Evolutionary conservation across 2,329 filamentous ascomycete genomes (phyloP).

Genomic region (Thermothelomyces thermophilus): DNA sequence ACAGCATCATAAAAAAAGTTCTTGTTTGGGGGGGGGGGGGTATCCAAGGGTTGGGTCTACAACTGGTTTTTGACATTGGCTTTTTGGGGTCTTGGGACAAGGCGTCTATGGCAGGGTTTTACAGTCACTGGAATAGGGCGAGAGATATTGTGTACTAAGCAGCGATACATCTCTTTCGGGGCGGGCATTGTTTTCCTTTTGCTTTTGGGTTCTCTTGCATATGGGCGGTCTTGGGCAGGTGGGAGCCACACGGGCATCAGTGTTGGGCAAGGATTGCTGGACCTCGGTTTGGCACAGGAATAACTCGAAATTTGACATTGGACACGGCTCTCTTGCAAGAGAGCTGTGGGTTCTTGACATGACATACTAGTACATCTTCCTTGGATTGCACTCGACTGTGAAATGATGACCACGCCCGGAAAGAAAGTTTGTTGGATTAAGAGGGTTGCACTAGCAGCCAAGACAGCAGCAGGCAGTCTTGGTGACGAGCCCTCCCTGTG

Average conservation of each 20-base stretch:
- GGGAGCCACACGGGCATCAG: slow-evolving; percentile 6
- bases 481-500: too few species aligned
- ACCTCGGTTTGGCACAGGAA: slow-evolving; percentile 4
- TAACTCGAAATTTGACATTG: slow-evolving; percentile 8
- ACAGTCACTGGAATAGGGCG: not conserved
- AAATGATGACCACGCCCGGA: slow-evolving; percentile 16
- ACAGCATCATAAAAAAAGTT: slow-evolving; percentile 28
- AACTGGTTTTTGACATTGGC: slow-evolving; percentile 1
- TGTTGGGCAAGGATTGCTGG: slow-evolving; percentile 15
- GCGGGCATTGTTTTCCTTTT: slow-evolving; percentile 11
- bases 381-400: slow-evolving; percentile 10
- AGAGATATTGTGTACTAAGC: slow-evolving; percentile 13
- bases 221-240: not conserved
- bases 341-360: slow-evolving; percentile 2
- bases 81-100: not conserved
- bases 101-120: slow-evolving; percentile 8
- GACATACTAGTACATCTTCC: too few species aligned
- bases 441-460: slow-evolving; percentile 2
- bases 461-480: not conserved
- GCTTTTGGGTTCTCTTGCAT: slow-evolving; percentile 8
- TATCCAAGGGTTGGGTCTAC: slow-evolving; percentile 11
- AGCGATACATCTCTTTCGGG: slow-evolving; percentile 10
- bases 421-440: slow-evolving; percentile 9
- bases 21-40: too few species aligned
- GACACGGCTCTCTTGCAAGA: slow-evolving; percentile 3